A percentile compares a stretch with the other conserved stretches of the same genome.
These are phyloP conservation scores for Pilatotrama ljubarskyi DNA, from an alignment of 768 basidiomycete species.

Conservation along the genomic window DNA sequence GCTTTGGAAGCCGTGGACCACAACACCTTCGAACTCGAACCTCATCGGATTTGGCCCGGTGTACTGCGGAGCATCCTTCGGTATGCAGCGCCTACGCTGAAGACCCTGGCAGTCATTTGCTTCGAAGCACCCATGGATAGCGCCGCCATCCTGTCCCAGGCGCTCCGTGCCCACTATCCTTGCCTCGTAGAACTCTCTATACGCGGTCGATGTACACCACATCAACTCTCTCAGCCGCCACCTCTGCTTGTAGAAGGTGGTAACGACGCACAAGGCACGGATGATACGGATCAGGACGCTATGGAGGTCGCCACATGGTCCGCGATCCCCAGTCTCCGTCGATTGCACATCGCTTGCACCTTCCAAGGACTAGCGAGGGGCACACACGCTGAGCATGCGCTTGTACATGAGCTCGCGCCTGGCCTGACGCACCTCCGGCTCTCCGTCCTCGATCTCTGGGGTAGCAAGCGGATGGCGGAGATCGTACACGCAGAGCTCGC, in stretches of 20 bases:
- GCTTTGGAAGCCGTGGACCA: neutral
- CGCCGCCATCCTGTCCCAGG: conserved; percentile 8
- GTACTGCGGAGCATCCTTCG: conserved; percentile 11
- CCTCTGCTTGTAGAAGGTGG: neutral
- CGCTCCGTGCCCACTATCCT: conserved; percentile 16
- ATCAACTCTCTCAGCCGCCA: conserved; percentile 2
- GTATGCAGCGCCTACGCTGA: conserved; percentile 17
- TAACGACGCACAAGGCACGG: neutral
- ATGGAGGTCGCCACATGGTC: neutral
- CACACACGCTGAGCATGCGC: conserved; percentile 17
- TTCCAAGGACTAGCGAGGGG: conserved; percentile 22
- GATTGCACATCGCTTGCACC: conserved; percentile 22
- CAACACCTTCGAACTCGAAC: neutral
- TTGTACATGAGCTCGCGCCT: conserved; percentile 11
- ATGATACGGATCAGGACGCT: neutral
- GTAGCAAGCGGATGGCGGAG: conserved; percentile 21
- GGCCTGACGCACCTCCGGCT: conserved; percentile 21
- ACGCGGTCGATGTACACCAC: conserved; percentile 23
- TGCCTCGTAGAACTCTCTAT: conserved; percentile 21
- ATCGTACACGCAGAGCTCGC: conserved; percentile 25
- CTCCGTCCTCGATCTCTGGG: conserved; percentile 26
- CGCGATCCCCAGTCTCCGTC: conserved; percentile 13
- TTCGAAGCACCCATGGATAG: conserved; percentile 15
- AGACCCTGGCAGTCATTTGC: conserved; percentile 19
- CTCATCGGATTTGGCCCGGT: conserved; percentile 1